Evolutionary conservation across 805 yeast genomes (phyloP), one percentile per base, ranked within the genome.

Genomic region (Kodamaea neixiangensis): DNA sequence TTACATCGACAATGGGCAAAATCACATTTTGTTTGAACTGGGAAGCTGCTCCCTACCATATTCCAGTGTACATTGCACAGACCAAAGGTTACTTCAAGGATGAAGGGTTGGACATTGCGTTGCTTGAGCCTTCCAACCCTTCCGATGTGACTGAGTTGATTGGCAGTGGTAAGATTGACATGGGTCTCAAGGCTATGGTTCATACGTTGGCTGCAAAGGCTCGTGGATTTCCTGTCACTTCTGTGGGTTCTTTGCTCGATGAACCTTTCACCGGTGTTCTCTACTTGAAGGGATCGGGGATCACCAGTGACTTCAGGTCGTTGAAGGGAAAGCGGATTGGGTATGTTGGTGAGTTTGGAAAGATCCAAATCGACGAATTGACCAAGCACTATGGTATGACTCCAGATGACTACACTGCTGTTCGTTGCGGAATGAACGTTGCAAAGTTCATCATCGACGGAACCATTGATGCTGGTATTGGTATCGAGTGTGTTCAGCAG

Each of bases 131-230:
- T 47, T 73, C 81, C 40, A 79, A 79, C 56, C 83, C 84, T 18
- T 77, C 82, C 11, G 84, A 80, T 61, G 84, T 79, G 41, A 80
- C 83, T 21, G 83, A 80, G 52, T 66, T 80, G 53, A 76, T 80
- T 61, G 84, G 84, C 5, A 72, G 80, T 1, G 84, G 84, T 25
- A 80, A 80, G 54, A 70, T 78, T 45, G 83, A 80, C 64, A 77
- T 80, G 81, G 84, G 84, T 11, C 68, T 80, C 54, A 80, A 80
- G 61, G 84, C 84, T 41, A 80, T 80, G 84, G 79, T 80, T 56
- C 84, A 80, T 58, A 80, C 84, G 4, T 65, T 80, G 52, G 84
- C 84, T 48, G 84, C 83, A 19, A 79, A 79, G 60, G 84, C 84
- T 10, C 72, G 84, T 54, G 83, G 83, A 7, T 80, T 68, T 60